Percentiles rank a stretch among this genome's conserved stretches.
phyloP scores from a whole-genome alignment of 2,329 filamentous ascomycete species.

The Verticillium isaacii region DNA sequence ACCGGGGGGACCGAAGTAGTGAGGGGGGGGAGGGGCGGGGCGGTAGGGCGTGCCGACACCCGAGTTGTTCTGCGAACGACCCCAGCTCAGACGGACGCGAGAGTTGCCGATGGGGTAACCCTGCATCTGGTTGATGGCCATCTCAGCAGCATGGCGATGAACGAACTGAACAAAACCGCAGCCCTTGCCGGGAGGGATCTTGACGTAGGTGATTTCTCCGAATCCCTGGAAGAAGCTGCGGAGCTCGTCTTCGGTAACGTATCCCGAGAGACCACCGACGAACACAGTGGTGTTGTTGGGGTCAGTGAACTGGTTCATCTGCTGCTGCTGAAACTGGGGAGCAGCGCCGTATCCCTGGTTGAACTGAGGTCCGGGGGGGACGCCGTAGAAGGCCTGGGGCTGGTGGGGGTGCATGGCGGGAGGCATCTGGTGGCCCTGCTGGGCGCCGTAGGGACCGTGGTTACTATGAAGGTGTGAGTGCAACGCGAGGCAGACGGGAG shows the following conservation, averaged over 20 bases:
- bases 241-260: constrained; percentile 99
- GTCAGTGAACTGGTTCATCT: constrained; percentile 99
- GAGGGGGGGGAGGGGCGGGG: constrained; percentile 69
- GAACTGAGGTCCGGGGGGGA: constrained; percentile 10
- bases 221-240: constrained; percentile 99
- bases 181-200: constrained; percentile 98
- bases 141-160: constrained; percentile 96
- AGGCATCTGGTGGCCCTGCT: constrained; percentile 32
- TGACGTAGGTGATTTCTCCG: constrained; percentile 98
- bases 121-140: constrained; percentile 99
- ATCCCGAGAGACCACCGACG: constrained; percentile 92
- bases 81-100: constrained; percentile 95
- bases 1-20: constrained; percentile 46
- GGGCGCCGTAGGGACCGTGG: constrained; percentile 32
- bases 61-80: constrained; percentile 97
- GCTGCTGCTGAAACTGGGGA: constrained; percentile 12
- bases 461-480: constrained; percentile 6
- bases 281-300: constrained; percentile 99
- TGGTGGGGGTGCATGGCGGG: constrained; percentile 33
- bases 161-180: constrained; percentile 99
- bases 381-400: constrained; percentile 27
- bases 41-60: constrained; percentile 96
- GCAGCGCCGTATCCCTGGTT: constrained; percentile 4
- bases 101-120: constrained; percentile 99
- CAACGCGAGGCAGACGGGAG: background rate